Percentiles rank a stretch among this genome's conserved stretches.
These are phyloP conservation scores for Epichloe uncinata DNA, from an alignment of 2,329 filamentous ascomycete species.

Conservation along the genomic window DNA sequence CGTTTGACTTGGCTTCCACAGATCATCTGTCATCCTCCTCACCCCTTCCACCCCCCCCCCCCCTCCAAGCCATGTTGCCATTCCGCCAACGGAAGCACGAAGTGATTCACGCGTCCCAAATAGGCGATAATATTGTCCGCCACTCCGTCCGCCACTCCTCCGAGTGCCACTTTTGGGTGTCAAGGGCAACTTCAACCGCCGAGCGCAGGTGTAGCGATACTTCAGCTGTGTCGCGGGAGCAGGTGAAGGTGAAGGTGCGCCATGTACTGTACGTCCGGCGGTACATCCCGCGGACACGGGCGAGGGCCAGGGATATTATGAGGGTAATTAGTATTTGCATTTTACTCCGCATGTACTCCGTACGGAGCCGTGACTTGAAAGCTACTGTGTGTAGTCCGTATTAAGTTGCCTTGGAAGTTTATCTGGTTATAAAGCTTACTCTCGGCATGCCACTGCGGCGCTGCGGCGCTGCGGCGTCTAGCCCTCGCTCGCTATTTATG, in stretches of 20 bases:
- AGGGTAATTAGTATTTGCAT: not conserved
- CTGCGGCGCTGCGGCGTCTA: no score
- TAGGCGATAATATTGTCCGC: not conserved
- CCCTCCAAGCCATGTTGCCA: not conserved
- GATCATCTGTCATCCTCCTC: not conserved
- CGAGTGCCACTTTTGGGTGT: no score
- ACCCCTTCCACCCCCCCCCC: not conserved
- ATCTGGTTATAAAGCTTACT: no score
- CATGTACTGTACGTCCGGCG: not conserved
- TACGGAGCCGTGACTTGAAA: no score
- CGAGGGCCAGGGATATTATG: not conserved
- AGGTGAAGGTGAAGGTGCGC: not conserved
- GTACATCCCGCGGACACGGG: slow-evolving; percentile 1
- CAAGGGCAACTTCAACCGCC: no score
- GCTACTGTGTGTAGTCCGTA: no score
- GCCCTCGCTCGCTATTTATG: no score
- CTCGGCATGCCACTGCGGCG: no score
- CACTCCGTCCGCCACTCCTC: no score
- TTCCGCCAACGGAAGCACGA: not conserved
- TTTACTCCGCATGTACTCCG: no score
- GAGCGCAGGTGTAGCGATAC: no score
- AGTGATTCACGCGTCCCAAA: not conserved
- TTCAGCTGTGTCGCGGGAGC: not conserved
- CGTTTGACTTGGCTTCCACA: not conserved
- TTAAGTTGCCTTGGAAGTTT: no score